A percentile compares a stretch with the other conserved stretches of the same genome.
phyloP scores from a whole-genome alignment of 768 basidiomycete genomes.

The Antrodiella citrinella region DNA sequence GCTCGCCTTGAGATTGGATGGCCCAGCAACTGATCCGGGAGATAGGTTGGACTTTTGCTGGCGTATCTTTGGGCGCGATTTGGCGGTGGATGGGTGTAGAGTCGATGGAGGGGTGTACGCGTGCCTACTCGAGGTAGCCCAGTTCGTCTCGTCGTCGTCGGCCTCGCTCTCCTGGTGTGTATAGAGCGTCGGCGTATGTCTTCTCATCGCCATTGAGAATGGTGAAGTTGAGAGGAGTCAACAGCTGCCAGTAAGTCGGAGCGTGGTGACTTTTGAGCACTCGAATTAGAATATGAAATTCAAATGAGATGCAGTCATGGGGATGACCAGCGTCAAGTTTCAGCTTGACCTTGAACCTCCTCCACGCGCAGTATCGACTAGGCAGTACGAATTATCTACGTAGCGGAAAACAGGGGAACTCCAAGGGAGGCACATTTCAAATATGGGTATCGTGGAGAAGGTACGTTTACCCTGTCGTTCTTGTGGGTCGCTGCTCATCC shows the following conservation, averaged over 20 bases:
- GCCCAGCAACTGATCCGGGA: conserved; percentile 20
- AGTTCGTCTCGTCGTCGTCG: conserved; percentile 41
- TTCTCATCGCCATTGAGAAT: conserved; percentile 29
- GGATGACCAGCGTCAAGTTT: too few species aligned
- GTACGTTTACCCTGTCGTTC: conserved; percentile 23
- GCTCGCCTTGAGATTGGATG: conserved; percentile 21
- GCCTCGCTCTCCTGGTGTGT: conserved; percentile 51
- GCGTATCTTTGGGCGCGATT: conserved; percentile 20
- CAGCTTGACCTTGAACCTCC: not conserved
- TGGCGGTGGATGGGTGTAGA: conserved; percentile 16
- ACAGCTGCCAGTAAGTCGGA: too few species aligned
- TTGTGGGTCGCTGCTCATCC: not conserved
- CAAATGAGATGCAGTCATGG: too few species aligned
- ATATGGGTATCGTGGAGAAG: conserved; percentile 95
- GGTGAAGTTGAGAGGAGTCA: conserved; percentile 4
- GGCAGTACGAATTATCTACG: too few species aligned
- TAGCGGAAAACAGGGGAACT: too few species aligned
- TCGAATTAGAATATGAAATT: too few species aligned
- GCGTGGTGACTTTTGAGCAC: too few species aligned
- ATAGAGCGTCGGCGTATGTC: conserved; percentile 64
- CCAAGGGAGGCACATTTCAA: too few species aligned
- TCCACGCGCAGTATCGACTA: not conserved
- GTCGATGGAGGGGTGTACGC: conserved; percentile 16
- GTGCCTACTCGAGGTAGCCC: conserved; percentile 20
- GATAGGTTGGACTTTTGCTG: conserved; percentile 22